Evolutionary conservation across 2,329 filamentous ascomycete species (phyloP), one percentile per base, ranked within the genome.

Genomic region (Ciborinia camelliae): DNA sequence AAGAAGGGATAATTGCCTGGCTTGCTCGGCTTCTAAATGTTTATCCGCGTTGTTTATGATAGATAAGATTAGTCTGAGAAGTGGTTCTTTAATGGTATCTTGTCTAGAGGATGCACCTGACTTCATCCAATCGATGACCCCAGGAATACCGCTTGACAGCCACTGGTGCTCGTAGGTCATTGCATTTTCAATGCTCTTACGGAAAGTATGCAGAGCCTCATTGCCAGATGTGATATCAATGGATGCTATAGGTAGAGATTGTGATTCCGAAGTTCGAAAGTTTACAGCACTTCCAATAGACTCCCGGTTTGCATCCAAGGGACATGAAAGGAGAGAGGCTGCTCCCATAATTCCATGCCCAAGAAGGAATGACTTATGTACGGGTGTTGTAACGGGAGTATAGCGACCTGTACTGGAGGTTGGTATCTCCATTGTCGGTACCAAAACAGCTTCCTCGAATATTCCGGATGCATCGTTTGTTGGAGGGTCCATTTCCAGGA

Each of bases 361-460:
- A 10, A 96, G 83, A 12, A 97, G 72, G 20, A 97, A 77, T 0
- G 89, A 86, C 73, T 88, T 90, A 74, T 98, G 94, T 1, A 97
- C 92, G 0, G 94, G 93, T 52, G 91, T 92, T 8, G 87, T 86
- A 50, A 95, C 81, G 20, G 87, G 83, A 15, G 87, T 86, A 64
- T 86, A 83, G 67, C 86, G 81, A 10, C 87, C 87, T 20, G 84
- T 85, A 66, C 81, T 82, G 18, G 89, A 87, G 7, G 81, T 83
- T 1, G 85, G 85, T 50, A 91, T 90, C 26, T 90, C 86, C 41
- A 96, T 83, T 0, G 82, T 82, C 3, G 92, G 92, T 23, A 91
- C 88, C n/a, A 97, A 82, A 15, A 93, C 80, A 0, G 85, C 81
- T 67, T 93, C 89, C 84, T 81, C 5, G 86, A 78, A 12, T 78